These are phyloP conservation scores for Zizania palustris DNA, from an alignment of 202 grass and related monocot genomes.

Conservation along the genomic window DNA sequence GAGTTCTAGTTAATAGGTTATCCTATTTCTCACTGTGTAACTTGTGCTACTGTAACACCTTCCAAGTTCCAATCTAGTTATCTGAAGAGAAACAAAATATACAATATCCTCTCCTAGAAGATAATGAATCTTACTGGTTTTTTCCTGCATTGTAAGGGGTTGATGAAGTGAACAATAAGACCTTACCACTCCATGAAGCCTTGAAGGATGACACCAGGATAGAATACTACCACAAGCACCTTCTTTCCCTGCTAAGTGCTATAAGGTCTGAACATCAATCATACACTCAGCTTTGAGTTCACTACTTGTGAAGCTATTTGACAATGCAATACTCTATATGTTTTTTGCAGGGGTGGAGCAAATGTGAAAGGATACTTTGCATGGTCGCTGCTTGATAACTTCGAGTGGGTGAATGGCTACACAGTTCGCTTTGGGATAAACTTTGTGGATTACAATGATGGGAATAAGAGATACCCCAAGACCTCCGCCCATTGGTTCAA, in stretches of 20 bases:
- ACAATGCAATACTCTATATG: not conserved
- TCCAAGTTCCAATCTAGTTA: not conserved
- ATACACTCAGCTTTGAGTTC: not conserved
- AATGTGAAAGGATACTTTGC: conserved; percentile 84
- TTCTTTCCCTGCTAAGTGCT: conserved; percentile 39
- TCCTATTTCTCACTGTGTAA: not conserved
- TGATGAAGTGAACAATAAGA: conserved; percentile 56
- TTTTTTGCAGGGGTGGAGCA: conserved; percentile 46
- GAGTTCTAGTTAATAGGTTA: not conserved
- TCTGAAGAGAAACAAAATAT: not conserved
- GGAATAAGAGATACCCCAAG: conserved; percentile 58
- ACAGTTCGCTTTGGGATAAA: conserved; percentile 65
- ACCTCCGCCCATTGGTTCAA: conserved; percentile 62
- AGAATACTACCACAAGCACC: conserved; percentile 52
- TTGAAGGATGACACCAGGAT: conserved; percentile 59
- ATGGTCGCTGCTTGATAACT: conserved; percentile 75
- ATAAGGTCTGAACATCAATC: conserved; percentile 42
- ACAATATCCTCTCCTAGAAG: not conserved
- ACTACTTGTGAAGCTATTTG: too few relatives aligned
- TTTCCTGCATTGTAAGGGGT: conserved; percentile 22
- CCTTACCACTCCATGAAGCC: conserved; percentile 49
- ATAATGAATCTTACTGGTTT: not conserved
- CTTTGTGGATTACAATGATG: conserved; percentile 59
- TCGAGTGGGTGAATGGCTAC: conserved; percentile 63
- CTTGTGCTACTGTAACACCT: not conserved